Conservation (phyloP, 306 rosid genomes). For the Dryas drummondii region DNA sequence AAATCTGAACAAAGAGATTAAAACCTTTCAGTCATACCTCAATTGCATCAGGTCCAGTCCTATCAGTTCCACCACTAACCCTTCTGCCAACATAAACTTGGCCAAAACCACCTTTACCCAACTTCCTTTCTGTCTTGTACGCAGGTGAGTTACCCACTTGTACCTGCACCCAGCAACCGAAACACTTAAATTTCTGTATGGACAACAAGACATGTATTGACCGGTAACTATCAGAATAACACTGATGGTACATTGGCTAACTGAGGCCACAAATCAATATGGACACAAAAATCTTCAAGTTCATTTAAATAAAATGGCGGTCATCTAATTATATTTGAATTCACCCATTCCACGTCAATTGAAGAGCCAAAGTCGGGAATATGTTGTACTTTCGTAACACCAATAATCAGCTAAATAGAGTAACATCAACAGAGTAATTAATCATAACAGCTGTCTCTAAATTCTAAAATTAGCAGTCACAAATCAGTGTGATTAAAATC, state of each 20-base stretch:
- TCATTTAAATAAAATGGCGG: conserved; percentile 3
- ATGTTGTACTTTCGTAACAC: not conserved
- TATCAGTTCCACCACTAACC: conserved; percentile 74
- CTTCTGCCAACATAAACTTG: conserved; percentile 95
- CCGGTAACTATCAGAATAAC: conserved; percentile 10
- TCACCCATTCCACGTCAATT: conserved; percentile 15
- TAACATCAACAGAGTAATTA: not conserved
- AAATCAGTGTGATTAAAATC: conserved; percentile 20
- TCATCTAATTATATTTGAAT: conserved; percentile 11
- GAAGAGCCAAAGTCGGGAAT: not conserved
- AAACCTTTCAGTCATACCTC: conserved; percentile 53
- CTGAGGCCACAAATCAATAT: not conserved
- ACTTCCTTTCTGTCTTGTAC: conserved; percentile 82
- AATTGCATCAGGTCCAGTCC: conserved; percentile 74
- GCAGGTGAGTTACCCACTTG: conserved; percentile 90
- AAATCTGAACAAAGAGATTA: conserved; percentile 28
- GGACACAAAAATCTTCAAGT: conserved; percentile 6
- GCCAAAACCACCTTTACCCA: conserved; percentile 97
- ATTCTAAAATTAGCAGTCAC: conserved; percentile 16
- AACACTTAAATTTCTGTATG: conserved; percentile 2
- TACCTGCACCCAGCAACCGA: conserved; percentile 48
- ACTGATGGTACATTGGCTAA: not conserved
- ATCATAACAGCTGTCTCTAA: not conserved
- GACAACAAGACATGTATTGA: conserved; percentile 5
- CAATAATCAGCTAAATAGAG: not conserved